phyloP scores from a whole-genome alignment of 169 alveolate genomes.

The Plasmodium malariae region DNA sequence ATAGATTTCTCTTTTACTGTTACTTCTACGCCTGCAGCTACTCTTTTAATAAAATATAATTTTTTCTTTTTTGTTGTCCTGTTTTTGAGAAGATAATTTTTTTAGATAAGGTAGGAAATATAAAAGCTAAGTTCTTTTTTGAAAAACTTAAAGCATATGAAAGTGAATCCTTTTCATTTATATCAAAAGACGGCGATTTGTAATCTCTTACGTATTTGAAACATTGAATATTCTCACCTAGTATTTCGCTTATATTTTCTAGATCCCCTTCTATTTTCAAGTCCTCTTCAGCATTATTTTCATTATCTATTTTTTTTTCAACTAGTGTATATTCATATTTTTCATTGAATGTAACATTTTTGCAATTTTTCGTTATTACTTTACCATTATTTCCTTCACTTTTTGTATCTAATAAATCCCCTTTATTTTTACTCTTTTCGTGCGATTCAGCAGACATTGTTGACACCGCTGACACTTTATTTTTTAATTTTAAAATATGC shows the following conservation, averaged over 20 bases:
- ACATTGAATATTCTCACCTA: conserved; percentile 18
- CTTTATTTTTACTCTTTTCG: neutral
- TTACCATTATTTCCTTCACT: neutral
- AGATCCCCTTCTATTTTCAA: neutral
- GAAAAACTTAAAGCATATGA: conserved; percentile 52
- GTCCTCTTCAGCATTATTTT: conserved; percentile 3
- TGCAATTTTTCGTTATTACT: neutral
- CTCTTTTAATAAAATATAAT: conserved; percentile 40
- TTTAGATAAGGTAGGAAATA: conserved; percentile 48
- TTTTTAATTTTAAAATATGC: conserved; percentile 35
- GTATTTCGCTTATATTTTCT: neutral
- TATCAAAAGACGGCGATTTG: conserved; percentile 46
- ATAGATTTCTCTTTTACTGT: neutral
- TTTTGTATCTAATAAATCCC: neutral
- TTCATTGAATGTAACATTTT: conserved; percentile 14
- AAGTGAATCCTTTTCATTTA: conserved; percentile 33
- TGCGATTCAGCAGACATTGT: neutral
- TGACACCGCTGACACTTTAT: neutral
- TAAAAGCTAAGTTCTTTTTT: conserved; percentile 37
- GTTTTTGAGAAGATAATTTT: conserved; percentile 71
- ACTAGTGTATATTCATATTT: neutral
- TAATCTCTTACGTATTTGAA: conserved; percentile 71
- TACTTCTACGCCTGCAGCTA: neutral
- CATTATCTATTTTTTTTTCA: conserved; percentile 1
- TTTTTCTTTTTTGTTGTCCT: conserved; percentile 69